Evolutionary conservation across 306 rosid genomes (phyloP).

Genomic region (Cicer chorassanicum): DNA sequence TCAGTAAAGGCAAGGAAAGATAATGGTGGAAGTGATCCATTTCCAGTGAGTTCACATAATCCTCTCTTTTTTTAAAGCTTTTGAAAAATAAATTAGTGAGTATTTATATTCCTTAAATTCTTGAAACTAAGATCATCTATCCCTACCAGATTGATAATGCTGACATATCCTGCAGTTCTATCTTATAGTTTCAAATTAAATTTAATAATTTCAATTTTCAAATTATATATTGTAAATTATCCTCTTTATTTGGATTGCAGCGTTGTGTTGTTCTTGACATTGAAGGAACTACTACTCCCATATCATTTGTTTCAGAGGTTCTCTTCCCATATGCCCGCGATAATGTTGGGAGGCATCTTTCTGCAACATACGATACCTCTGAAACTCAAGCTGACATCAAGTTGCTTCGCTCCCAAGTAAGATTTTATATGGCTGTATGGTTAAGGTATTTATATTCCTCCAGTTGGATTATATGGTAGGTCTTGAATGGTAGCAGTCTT

Average conservation of each 20-base stretch:
- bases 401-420: constrained; percentile 78
- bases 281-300: constrained; percentile 98
- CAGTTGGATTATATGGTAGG: constrained; percentile 21
- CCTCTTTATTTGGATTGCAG: constrained; percentile 57
- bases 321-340: constrained; percentile 94
- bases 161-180: constrained; percentile 22
- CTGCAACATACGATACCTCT: constrained; percentile 69
- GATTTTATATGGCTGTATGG: constrained; percentile 38
- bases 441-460: constrained; percentile 35
- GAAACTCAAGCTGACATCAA: constrained; percentile 82
- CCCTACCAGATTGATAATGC: constrained; percentile 20
- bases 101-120: constrained; percentile 15
- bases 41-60: constrained; percentile 56
- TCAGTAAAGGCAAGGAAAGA: constrained; percentile 66
- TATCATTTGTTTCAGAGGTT: constrained; percentile 90
- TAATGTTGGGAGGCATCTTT: constrained; percentile 86
- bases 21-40: constrained; percentile 50
- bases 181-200: constrained; percentile 9
- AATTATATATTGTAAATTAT: constrained; percentile 31
- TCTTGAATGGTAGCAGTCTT: constrained; percentile 17
- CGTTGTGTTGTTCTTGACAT: constrained; percentile 91
- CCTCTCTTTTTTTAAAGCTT: constrained; percentile 28
- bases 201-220: constrained; percentile 1
- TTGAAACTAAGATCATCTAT: constrained; percentile 34
- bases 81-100: constrained; percentile 20